Base-by-base conservation (phyloP, 2,329 filamentous ascomycete species). In the Neofusicoccum sp. region DNA sequence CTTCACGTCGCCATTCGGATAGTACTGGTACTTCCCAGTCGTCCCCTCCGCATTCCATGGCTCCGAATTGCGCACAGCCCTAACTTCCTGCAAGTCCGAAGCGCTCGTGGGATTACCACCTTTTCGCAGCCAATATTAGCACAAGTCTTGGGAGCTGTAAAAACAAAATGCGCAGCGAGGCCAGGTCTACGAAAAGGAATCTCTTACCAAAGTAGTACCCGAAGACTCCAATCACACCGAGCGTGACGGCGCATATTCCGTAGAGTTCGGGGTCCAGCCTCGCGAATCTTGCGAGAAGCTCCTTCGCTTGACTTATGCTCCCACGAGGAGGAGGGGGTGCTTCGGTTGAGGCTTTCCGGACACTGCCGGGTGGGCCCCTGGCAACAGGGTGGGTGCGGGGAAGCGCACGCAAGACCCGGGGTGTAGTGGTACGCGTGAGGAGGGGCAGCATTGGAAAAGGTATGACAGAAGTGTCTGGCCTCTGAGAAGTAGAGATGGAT, bases 41-140 rank as follows among this genome's bases (percentile, higher is more conserved):
- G 69, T 68, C 16, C 76, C 86, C 63, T 84, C 84, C 78, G 98
- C 89, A 78, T 96, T 87, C 95, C 95, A 99, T 65, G 93, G 93
- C 89, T 95, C 95, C 71, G 89, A 87, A 75, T 84, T 84, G 70
- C 26, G 51, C 24, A 56, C 51, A 16, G 38, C 51, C 11, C 36
- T 8, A 12, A 56, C 51, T 12, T 16, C 6, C 6, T 36, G 49
- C 34, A 38, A n/a, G 8, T 56, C 38, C 4, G 26, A 20, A 12
- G 51, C 16, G 5, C 9, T 31, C 12, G 51, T 56, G 4, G 51
- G 51, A 41, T 56, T 43, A 28, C 51, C 51, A 20, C 36, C 51
- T 56, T n/a, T n/a, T n/a, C n/a, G n/a, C n/a, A n/a, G 28, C 1
- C 7, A 31, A 33, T 3, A 24, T 14, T 9, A n/a, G 33, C 14